A percentile compares a stretch with the other conserved stretches of the same genome.
Conservation (phyloP, 2,329 filamentous ascomycete species). For the Beauveria pseudobassiana region DNA sequence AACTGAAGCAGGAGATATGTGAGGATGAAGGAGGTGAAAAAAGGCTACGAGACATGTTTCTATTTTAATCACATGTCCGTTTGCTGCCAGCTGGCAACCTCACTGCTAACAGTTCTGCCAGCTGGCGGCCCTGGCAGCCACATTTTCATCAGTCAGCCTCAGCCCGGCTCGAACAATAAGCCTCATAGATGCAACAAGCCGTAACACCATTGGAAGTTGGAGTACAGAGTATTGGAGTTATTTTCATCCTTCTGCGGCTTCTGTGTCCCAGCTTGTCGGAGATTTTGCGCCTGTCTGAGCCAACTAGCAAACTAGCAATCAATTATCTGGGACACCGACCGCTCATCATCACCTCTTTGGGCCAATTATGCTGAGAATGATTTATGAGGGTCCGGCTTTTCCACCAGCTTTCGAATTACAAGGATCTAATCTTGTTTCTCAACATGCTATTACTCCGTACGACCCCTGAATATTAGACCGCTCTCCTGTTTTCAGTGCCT, state of each 20-base stretch:
- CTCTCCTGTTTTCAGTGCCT: too few relatives aligned
- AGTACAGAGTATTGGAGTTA: neutral
- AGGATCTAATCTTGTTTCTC: slow-evolving; percentile 2
- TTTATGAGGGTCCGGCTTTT: neutral
- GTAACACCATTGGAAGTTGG: neutral
- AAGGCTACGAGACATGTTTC: neutral
- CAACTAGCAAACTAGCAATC: neutral
- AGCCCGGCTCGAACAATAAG: neutral
- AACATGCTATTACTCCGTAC: too few relatives aligned
- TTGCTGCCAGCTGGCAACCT: neutral
- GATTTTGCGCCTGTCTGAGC: neutral
- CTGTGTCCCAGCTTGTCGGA: neutral
- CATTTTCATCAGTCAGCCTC: neutral
- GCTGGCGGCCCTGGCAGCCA: neutral
- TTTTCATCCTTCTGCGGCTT: too few relatives aligned
- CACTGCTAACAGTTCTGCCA: neutral
- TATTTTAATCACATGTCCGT: neutral
- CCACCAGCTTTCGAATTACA: neutral
- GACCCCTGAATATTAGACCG: too few relatives aligned
- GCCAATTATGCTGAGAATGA: neutral
- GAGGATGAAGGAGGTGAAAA: neutral
- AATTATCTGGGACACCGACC: too few relatives aligned
- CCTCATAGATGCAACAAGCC: neutral
- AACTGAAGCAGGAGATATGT: neutral
- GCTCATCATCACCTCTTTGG: neutral